A percentile compares a stretch with the other conserved stretches of the same genome.
These are phyloP conservation scores for Yamadazyma atmosphaerica DNA, from an alignment of 1,139 yeast genomes.

Conservation along the genomic window DNA sequence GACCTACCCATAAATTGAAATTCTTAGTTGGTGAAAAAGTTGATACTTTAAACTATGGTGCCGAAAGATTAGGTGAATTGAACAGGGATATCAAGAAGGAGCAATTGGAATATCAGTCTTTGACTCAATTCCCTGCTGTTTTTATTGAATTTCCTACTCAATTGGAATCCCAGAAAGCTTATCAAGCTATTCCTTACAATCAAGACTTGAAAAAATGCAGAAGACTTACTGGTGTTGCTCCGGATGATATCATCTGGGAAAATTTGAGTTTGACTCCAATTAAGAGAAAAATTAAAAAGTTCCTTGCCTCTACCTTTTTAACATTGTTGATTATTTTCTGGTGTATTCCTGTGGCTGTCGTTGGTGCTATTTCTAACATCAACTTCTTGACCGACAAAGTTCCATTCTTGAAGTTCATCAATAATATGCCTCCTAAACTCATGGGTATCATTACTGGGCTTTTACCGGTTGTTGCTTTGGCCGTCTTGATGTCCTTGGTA, in stretches of 20 bases:
- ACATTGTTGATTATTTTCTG: slow-evolving; percentile 71
- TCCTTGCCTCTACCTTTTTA: slow-evolving; percentile 44
- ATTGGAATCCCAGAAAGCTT: slow-evolving; percentile 87
- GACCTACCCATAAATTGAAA: slow-evolving; percentile 65
- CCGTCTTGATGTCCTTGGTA: slow-evolving; percentile 77
- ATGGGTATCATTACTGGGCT: slow-evolving; percentile 85
- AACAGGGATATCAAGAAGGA: slow-evolving; percentile 62
- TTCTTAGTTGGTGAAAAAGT: slow-evolving; percentile 75
- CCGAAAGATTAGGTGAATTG: slow-evolving; percentile 64
- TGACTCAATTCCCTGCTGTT: slow-evolving; percentile 65
- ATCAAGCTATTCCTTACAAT: slow-evolving; percentile 72
- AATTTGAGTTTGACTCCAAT: slow-evolving; percentile 53
- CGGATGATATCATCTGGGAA: slow-evolving; percentile 83
- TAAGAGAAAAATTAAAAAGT: slow-evolving; percentile 41
- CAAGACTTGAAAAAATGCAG: slow-evolving; percentile 63
- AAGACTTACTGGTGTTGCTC: slow-evolving; percentile 59
- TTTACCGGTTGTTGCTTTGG: slow-evolving; percentile 79
- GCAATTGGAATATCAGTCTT: slow-evolving; percentile 50
- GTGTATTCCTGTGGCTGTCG: slow-evolving; percentile 95
- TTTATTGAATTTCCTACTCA: slow-evolving; percentile 87
- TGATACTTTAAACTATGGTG: slow-evolving; percentile 73
- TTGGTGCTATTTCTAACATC: slow-evolving; percentile 88
- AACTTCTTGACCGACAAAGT: slow-evolving; percentile 67
- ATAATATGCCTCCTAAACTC: slow-evolving; percentile 63
- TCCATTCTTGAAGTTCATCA: slow-evolving; percentile 68